These are phyloP conservation scores for Xylaria sp. DNA, from an alignment of 2,329 filamentous ascomycete genomes.

Conservation along the genomic window DNA sequence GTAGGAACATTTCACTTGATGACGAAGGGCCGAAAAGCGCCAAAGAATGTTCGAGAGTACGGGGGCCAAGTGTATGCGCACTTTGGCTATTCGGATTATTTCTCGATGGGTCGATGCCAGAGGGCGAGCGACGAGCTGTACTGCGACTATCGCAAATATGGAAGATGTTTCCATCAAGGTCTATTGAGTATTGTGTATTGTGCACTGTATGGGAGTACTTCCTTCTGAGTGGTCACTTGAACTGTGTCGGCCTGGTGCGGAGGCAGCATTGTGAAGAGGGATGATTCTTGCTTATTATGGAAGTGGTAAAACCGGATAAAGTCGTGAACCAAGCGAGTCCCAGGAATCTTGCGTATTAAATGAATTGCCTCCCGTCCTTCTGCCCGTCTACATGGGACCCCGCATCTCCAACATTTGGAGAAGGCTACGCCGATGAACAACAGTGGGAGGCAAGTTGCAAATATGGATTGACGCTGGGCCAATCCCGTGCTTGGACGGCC, in stretches of 20 bases:
- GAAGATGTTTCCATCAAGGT: neutral
- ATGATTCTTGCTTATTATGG: conserved; percentile 17
- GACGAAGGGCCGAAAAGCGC: conserved; percentile 24
- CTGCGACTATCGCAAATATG: neutral
- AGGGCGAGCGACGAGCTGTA: neutral
- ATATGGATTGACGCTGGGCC: conserved; percentile 2
- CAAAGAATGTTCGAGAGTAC: neutral
- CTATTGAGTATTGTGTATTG: neutral
- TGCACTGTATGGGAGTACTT: neutral
- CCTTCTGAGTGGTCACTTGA: neutral
- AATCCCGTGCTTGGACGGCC: neutral
- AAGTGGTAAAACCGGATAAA: conserved; percentile 30
- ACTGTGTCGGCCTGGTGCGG: neutral
- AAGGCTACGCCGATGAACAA: conserved; percentile 9
- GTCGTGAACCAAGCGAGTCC: conserved; percentile 19
- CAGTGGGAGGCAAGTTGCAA: neutral
- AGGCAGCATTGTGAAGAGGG: conserved; percentile 7
- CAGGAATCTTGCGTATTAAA: conserved; percentile 16
- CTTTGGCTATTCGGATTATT: conserved; percentile 7
- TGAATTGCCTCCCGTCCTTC: conserved; percentile 3
- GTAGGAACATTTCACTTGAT: conserved; percentile 3
- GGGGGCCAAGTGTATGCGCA: conserved; percentile 5
- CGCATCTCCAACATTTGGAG: conserved; percentile 22
- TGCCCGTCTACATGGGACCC: conserved; percentile 9
- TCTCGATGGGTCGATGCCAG: conserved; percentile 2